These are phyloP conservation scores for Nematodospora valgi DNA, from an alignment of 805 yeast genomes.

Conservation along the genomic window DNA sequence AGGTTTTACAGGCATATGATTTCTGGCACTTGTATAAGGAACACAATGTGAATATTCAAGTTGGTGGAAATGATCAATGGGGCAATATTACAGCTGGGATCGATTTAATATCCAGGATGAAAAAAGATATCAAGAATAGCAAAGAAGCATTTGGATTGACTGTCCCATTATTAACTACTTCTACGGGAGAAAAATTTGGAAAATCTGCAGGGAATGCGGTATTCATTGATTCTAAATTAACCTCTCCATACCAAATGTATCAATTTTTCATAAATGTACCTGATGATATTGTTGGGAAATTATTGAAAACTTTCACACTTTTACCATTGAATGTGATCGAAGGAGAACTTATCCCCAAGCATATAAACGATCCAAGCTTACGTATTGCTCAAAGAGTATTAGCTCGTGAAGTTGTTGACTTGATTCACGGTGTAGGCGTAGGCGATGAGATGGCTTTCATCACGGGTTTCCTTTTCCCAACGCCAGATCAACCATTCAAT, in stretches of 20 bases:
- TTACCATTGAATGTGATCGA: constrained; percentile 63
- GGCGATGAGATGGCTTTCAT: constrained; percentile 67
- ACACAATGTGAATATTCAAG: constrained; percentile 64
- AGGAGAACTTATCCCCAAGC: constrained; percentile 45
- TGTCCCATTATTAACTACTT: constrained; percentile 83
- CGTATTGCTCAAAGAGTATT: constrained; percentile 73
- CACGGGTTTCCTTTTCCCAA: constrained; percentile 65
- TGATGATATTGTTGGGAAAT: constrained; percentile 68
- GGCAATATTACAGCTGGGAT: constrained; percentile 97
- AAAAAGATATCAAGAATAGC: constrained; percentile 13
- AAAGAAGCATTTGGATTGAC: constrained; percentile 67
- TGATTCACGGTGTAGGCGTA: constrained; percentile 79
- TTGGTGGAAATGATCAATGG: constrained; percentile 98
- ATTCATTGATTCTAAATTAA: constrained; percentile 71
- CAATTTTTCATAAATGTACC: constrained; percentile 80
- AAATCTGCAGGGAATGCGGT: constrained; percentile 97
- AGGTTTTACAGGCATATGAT: constrained; percentile 89
- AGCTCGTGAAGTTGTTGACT: constrained; percentile 82
- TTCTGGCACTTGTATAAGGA: constrained; percentile 73
- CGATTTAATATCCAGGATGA: constrained; percentile 71
- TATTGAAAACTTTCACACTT: constrained; percentile 75
- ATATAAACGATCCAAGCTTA: constrained; percentile 54
- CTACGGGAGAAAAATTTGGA: constrained; percentile 91
- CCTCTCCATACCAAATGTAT: constrained; percentile 77
- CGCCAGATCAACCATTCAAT: constrained; percentile 46